These are phyloP conservation scores for Jackrogersella multiformis DNA, from an alignment of 495 filamentous ascomycete genomes.

Conservation along the genomic window DNA sequence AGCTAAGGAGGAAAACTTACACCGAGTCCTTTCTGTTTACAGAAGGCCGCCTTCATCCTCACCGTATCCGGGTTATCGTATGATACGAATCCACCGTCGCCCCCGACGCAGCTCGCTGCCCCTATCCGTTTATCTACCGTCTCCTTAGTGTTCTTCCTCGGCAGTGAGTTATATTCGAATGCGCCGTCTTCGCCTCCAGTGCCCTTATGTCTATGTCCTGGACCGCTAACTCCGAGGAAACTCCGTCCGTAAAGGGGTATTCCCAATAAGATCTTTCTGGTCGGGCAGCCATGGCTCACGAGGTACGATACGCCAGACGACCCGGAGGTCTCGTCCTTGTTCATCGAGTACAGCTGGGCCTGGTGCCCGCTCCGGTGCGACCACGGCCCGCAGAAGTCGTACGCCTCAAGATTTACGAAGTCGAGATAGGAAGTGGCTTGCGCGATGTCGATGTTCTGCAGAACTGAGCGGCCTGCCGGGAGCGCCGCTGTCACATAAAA, in stretches of 20 bases:
- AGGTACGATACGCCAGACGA: constrained; percentile 74
- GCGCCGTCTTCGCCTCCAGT: constrained; percentile 79
- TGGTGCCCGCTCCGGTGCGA: constrained; percentile 75
- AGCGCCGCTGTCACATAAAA: constrained; percentile 84
- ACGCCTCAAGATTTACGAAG: constrained; percentile 83
- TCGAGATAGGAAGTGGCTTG: constrained; percentile 74
- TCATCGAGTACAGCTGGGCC: constrained; percentile 76
- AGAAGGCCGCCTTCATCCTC: constrained; percentile 84
- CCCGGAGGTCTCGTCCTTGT: constrained; percentile 67
- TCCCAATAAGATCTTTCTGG: constrained; percentile 79
- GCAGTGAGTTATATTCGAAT: constrained; percentile 84
- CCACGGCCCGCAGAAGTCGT: constrained; percentile 90
- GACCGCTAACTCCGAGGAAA: constrained; percentile 72
- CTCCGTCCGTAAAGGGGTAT: constrained; percentile 84
- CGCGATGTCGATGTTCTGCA: constrained; percentile 79
- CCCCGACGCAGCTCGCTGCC: constrained; percentile 81
- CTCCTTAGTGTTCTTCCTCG: constrained; percentile 74
- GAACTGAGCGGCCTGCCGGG: constrained; percentile 76
- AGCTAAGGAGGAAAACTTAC: constrained; percentile 48
- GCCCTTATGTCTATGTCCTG: constrained; percentile 71
- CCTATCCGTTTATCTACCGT: constrained; percentile 69
- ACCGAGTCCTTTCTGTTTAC: constrained; percentile 76
- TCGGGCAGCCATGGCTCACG: constrained; percentile 70
- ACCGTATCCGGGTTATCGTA: constrained; percentile 89
- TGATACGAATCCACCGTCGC: constrained; percentile 84